phyloP scores from a whole-genome alignment of 768 basidiomycete genomes.

The Hemileccinum rubropunctum region DNA sequence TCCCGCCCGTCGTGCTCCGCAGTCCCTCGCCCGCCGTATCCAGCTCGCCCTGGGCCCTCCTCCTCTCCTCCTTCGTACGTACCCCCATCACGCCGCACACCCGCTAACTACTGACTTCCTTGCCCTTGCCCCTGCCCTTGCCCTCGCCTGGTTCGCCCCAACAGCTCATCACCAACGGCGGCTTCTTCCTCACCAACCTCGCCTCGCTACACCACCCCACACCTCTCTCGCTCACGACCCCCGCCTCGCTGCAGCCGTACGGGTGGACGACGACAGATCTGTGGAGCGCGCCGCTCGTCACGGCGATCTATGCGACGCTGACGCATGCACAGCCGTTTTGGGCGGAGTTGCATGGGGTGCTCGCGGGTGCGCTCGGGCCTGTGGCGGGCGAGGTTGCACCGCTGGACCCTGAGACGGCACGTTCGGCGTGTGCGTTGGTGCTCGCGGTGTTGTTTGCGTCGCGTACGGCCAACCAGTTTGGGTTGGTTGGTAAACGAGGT shows the following conservation, averaged over 20 bases:
- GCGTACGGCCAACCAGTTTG: conserved; percentile 66
- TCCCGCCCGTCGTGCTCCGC: conserved; percentile 63
- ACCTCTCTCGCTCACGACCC: conserved; percentile 65
- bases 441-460: conserved; percentile 59
- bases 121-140: not conserved
- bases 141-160: too few relatives aligned
- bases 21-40: conserved; percentile 51
- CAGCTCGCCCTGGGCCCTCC: conserved; percentile 72
- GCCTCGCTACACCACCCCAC: conserved; percentile 76
- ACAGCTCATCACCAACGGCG: conserved; percentile 72
- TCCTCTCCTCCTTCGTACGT: conserved; percentile 70
- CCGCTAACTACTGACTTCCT: too few relatives aligned
- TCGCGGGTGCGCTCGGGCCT: conserved; percentile 45
- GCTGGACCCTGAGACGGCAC: conserved; percentile 60
- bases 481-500: conserved; percentile 22
- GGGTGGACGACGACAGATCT: conserved; percentile 87
- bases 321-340: conserved; percentile 89
- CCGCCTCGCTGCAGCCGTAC: conserved; percentile 73
- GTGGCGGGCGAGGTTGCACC: conserved; percentile 37
- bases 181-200: conserved; percentile 76
- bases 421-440: conserved; percentile 69
- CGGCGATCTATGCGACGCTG: conserved; percentile 74
- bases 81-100: too few relatives aligned
- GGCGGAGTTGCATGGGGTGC: conserved; percentile 53
- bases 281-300: conserved; percentile 80